A percentile compares a stretch with the other conserved stretches of the same genome.
Evolutionary conservation across 1,284 basidiomycete genomes (phyloP).

Genomic region (Moesziomyces antarcticus): DNA sequence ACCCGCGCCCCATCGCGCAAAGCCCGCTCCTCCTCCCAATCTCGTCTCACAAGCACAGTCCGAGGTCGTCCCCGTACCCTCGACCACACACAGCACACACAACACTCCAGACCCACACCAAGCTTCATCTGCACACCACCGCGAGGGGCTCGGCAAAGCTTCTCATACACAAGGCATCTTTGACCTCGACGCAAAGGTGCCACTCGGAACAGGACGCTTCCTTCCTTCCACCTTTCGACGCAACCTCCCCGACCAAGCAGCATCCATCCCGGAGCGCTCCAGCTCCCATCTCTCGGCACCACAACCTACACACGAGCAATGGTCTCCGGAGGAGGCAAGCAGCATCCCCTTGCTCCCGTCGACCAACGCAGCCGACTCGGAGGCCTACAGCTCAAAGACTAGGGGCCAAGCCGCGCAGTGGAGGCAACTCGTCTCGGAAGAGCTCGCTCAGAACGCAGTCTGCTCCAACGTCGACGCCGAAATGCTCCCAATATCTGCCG

Average conservation of each 20-base stretch:
- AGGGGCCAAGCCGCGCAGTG: conserved; percentile 12
- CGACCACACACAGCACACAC: neutral
- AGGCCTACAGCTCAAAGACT: neutral
- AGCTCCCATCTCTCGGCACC: conserved; percentile 21
- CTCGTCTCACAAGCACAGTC: neutral
- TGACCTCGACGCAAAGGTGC: conserved; percentile 43
- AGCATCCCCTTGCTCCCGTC: conserved; percentile 30
- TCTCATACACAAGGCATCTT: conserved; percentile 25
- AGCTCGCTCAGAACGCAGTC: conserved; percentile 15
- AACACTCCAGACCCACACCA: too few species aligned
- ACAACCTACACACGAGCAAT: conserved; percentile 1
- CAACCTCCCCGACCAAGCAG: conserved; percentile 9
- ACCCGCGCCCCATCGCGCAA: neutral
- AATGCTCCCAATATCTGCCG: conserved; percentile 49
- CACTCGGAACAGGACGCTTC: conserved; percentile 16
- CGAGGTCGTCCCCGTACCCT: neutral
- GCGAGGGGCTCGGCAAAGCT: conserved; percentile 12
- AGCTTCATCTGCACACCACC: neutral
- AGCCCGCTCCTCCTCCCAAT: neutral
- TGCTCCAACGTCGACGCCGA: conserved; percentile 17
- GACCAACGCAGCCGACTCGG: neutral
- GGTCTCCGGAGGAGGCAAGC: conserved; percentile 28
- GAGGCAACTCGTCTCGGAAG: conserved; percentile 9
- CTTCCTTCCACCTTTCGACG: conserved; percentile 32
- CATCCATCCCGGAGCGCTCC: conserved; percentile 32